These are phyloP conservation scores for Eucalyptus pauciflora DNA, from an alignment of 345 rosid genomes.

Conservation along the genomic window DNA sequence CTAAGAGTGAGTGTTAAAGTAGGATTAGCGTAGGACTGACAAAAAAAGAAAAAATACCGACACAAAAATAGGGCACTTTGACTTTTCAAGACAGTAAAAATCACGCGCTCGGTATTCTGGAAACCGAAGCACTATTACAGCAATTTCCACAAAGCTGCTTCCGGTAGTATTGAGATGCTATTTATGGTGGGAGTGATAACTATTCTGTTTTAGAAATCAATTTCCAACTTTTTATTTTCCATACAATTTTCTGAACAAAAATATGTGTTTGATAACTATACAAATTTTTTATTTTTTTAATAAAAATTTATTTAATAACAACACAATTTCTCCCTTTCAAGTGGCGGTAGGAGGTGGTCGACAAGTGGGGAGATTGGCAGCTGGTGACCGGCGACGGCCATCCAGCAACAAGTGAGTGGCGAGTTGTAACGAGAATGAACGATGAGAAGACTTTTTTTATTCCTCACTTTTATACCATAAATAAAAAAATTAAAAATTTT, in stretches of 20 bases:
- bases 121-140: neutral
- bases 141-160: neutral
- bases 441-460: too few species aligned
- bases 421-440: too few species aligned
- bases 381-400: rapidly evolving
- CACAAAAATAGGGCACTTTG: neutral
- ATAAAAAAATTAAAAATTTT: too few species aligned
- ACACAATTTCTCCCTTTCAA: too few species aligned
- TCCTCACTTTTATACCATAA: too few species aligned
- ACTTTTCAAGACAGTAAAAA: neutral
- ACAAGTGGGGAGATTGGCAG: rapidly evolving
- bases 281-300: too few species aligned
- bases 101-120: neutral
- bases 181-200: rapidly evolving
- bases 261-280: too few species aligned
- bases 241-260: rapidly evolving
- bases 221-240: rapidly evolving
- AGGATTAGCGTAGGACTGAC: too few species aligned
- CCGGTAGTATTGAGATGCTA: neutral
- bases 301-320: too few species aligned
- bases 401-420: rapidly evolving
- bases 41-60: too few species aligned
- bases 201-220: rapidly evolving
- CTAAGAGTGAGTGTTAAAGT: too few species aligned
- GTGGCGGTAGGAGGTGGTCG: rapidly evolving